Evolutionary conservation across 208 protist species (phyloP).

Genomic region (Lotmaria passim): DNA sequence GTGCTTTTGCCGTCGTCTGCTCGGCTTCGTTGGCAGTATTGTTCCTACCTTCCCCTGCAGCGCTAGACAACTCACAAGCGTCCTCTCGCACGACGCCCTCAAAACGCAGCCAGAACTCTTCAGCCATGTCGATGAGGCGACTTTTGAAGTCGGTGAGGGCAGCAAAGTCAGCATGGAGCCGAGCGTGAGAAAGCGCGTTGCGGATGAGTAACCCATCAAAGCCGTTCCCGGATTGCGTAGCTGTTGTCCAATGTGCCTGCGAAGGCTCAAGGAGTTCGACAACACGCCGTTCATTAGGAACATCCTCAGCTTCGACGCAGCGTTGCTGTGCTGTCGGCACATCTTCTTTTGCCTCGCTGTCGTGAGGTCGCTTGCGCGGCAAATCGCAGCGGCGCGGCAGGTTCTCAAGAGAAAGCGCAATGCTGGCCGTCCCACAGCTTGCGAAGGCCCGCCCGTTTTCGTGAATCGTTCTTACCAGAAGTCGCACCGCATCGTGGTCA

Average conservation of each 20-base stretch:
- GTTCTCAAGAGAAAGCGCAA: slow-evolving; percentile 1
- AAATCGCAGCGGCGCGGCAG: not conserved
- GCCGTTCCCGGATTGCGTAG: too few species aligned
- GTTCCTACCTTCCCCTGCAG: not conserved
- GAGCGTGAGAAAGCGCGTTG: slow-evolving; percentile 64
- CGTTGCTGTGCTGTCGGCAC: not conserved
- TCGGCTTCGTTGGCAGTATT: not conserved
- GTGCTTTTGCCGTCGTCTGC: not conserved
- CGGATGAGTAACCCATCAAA: slow-evolving; percentile 50
- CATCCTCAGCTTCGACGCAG: not conserved
- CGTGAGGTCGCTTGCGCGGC: slow-evolving; percentile 16
- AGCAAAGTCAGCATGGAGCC: slow-evolving; percentile 52
- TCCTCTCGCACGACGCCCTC: slow-evolving; percentile 17
- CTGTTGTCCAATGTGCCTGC: too few species aligned
- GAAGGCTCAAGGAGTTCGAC: too few species aligned
- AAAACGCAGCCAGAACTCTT: slow-evolving; percentile 46
- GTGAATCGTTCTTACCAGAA: not conserved
- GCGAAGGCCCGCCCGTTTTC: not conserved
- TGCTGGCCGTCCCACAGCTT: slow-evolving; percentile 28
- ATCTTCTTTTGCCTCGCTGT: not conserved
- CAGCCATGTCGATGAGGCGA: slow-evolving; percentile 38
- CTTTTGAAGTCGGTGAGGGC: slow-evolving; percentile 55
- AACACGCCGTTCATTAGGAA: too few species aligned
- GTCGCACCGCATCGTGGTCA: slow-evolving; percentile 11
- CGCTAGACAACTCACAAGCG: not conserved